These are phyloP conservation scores for Suillus alpinus DNA, from an alignment of 768 basidiomycete genomes.

Conservation along the genomic window DNA sequence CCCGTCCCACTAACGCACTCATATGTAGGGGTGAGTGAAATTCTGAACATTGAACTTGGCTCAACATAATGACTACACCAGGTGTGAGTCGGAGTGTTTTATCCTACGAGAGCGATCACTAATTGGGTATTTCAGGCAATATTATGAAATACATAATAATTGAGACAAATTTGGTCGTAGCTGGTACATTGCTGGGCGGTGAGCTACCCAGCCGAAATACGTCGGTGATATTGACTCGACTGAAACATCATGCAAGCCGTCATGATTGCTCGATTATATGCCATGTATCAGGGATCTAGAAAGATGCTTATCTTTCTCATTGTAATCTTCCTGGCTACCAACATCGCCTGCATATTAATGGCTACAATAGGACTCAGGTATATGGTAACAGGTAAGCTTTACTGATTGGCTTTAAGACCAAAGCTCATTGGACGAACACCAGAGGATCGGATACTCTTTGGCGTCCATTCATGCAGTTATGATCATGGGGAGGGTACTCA, in stretches of 20 bases:
- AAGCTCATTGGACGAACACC: not conserved
- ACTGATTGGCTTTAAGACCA: not conserved
- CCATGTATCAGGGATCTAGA: no score
- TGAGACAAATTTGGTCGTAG: not conserved
- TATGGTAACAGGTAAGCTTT: not conserved
- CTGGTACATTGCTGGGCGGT: conserved; percentile 15
- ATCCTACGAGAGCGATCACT: not conserved
- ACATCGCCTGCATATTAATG: no score
- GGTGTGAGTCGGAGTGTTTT: not conserved
- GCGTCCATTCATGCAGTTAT: not conserved
- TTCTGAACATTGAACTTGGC: no score
- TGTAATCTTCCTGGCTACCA: no score
- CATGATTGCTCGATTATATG: no score
- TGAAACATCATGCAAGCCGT: no score
- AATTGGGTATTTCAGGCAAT: not conserved
- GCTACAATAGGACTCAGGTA: no score
- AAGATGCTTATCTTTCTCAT: no score
- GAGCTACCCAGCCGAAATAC: not conserved
- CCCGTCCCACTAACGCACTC: no score
- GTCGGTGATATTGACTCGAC: not conserved
- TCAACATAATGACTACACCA: no score
- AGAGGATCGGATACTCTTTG: not conserved
- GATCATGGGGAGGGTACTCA: no score
- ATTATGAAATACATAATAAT: not conserved
- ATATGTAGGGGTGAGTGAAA: no score